A percentile compares a stretch with the other conserved stretches of the same genome.
Conservation (phyloP, 805 yeast genomes). For the Komagataella phaffii region DNA sequence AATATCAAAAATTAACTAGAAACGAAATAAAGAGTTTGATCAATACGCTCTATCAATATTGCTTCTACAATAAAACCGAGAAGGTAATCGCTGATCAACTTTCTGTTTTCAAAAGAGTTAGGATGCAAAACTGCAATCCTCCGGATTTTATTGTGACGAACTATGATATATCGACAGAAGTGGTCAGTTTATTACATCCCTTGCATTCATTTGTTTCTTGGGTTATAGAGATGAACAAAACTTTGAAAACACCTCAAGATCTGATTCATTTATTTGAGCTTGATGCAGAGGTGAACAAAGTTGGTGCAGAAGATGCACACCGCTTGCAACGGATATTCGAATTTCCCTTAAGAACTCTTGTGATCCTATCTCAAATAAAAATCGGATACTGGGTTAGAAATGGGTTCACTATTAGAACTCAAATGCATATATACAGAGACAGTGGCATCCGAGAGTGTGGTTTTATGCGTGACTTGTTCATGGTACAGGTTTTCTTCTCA, state of each 20-base stretch:
- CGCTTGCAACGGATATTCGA: constrained; percentile 35
- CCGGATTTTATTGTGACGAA: constrained; percentile 10
- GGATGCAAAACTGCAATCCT: not conserved
- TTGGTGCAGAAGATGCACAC: not conserved
- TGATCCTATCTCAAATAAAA: constrained; percentile 69
- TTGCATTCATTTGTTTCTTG: constrained; percentile 62
- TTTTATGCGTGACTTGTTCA: constrained; percentile 61
- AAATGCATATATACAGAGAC: constrained; percentile 64
- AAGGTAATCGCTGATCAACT: constrained; percentile 3
- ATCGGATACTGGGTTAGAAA: constrained; percentile 92
- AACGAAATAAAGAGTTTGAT: not conserved
- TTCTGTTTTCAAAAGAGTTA: constrained; percentile 5
- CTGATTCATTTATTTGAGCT: constrained; percentile 10
- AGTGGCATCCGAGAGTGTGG: constrained; percentile 77
- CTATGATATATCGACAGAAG: constrained; percentile 29
- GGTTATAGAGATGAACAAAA: constrained; percentile 42
- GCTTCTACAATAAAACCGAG: not conserved
- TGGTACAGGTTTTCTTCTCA: constrained; percentile 52
- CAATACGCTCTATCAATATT: not conserved
- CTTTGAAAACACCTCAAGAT: constrained; percentile 11
- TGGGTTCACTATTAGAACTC: constrained; percentile 71
- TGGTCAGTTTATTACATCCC: constrained; percentile 69
- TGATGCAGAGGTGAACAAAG: not conserved
- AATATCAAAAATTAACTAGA: not conserved
- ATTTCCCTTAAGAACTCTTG: constrained; percentile 66